A percentile compares a stretch with the other conserved stretches of the same genome.
Conservation (phyloP, 177 flowering plant species). For the Vitis hybrid region DNA sequence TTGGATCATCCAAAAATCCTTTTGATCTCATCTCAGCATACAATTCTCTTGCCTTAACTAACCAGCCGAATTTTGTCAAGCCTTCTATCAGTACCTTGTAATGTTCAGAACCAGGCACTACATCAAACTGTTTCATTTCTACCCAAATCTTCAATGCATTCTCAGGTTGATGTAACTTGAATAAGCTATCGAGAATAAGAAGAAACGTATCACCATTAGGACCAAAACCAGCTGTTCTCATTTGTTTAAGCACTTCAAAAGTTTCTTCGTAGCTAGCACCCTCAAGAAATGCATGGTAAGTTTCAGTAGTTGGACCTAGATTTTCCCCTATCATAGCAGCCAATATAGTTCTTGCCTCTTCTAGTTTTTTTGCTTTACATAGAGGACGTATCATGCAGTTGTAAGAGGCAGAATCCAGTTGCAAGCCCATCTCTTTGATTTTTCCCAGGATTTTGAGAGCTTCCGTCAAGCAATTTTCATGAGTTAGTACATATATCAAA, state of each 20-base stretch:
- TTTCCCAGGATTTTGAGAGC: conserved; percentile 64
- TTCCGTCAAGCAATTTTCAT: conserved; percentile 75
- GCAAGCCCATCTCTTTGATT: conserved; percentile 55
- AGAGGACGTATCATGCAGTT: conserved; percentile 72
- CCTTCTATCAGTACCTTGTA: conserved; percentile 56
- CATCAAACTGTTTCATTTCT: conserved; percentile 52
- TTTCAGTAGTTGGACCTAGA: conserved; percentile 50
- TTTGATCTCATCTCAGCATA: conserved; percentile 58
- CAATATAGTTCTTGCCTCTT: conserved; percentile 60
- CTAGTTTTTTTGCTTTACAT: conserved; percentile 61
- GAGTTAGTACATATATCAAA: conserved; percentile 61
- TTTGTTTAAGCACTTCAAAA: conserved; percentile 54
- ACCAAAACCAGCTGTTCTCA: conserved; percentile 56
- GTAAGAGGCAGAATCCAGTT: conserved; percentile 61
- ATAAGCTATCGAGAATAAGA: conserved; percentile 48
- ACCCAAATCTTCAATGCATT: conserved; percentile 64
- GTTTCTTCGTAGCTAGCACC: conserved; percentile 47
- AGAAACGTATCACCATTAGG: conserved; percentile 62
- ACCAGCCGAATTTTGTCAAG: conserved; percentile 45
- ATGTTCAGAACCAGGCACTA: conserved; percentile 50
- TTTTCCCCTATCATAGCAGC: conserved; percentile 54
- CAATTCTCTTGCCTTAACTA: conserved; percentile 55
- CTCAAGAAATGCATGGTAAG: conserved; percentile 70
- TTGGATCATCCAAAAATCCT: conserved; percentile 63
- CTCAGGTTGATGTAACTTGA: conserved; percentile 52